These are phyloP conservation scores for Scheffersomyces lignosus DNA, from an alignment of 805 yeast genomes.

Conservation along the genomic window DNA sequence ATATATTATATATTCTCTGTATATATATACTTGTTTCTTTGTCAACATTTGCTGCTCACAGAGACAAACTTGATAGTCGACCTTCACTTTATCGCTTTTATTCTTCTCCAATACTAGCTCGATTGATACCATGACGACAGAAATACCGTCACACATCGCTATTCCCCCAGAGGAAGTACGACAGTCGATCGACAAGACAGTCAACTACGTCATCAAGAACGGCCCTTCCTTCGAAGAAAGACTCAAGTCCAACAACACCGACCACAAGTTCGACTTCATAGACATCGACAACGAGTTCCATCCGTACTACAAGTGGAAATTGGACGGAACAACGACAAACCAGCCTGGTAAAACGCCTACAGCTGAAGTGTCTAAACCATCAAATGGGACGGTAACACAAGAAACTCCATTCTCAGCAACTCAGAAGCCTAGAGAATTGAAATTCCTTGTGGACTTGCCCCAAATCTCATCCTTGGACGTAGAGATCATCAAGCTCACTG, in stretches of 20 bases:
- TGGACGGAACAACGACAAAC: conserved; percentile 16
- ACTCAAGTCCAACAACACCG: conserved; percentile 47
- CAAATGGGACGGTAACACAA: no score
- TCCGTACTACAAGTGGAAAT: conserved; percentile 53
- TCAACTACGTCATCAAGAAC: conserved; percentile 64
- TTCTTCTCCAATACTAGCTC: no score
- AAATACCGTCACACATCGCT: neutral
- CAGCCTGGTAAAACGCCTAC: conserved; percentile 4
- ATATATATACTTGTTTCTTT: no score
- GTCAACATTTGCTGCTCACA: no score
- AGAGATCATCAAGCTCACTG: conserved; percentile 69
- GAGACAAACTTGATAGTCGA: no score
- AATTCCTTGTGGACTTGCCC: conserved; percentile 29
- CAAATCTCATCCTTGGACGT: conserved; percentile 61
- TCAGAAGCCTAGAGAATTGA: conserved; percentile 8
- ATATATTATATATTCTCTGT: no score
- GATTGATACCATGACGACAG: neutral
- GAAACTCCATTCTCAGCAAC: neutral
- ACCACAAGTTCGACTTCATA: conserved; percentile 65
- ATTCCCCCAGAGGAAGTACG: conserved; percentile 52
- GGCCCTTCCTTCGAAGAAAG: conserved; percentile 66
- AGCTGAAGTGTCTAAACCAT: neutral
- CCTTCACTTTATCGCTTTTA: no score
- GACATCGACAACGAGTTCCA: conserved; percentile 53
- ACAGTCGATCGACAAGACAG: conserved; percentile 68